Percentiles rank a stretch among this genome's conserved stretches.
phyloP scores from a whole-genome alignment of 768 basidiomycete species.

The Pisolithus albus region DNA sequence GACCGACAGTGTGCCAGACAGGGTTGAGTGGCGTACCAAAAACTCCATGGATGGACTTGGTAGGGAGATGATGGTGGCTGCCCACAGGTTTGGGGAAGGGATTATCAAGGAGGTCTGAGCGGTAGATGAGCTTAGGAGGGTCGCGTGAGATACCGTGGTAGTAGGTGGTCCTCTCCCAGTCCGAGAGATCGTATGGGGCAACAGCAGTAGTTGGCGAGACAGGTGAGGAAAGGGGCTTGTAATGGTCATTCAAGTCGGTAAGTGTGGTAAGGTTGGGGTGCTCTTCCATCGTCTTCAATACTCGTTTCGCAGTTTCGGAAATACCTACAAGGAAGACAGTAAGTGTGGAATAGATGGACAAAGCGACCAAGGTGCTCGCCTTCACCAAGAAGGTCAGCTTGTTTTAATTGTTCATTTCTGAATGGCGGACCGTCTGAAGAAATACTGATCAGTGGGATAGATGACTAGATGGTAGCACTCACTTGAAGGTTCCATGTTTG shows the following conservation, averaged over 20 bases:
- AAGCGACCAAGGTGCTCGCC: slow-evolving; percentile 22
- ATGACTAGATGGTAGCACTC: no score
- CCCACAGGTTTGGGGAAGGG: slow-evolving; percentile 22
- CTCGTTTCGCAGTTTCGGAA: neutral
- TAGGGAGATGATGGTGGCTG: slow-evolving; percentile 12
- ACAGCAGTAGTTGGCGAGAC: slow-evolving; percentile 13
- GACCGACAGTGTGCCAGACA: slow-evolving; percentile 28
- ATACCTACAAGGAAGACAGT: neutral
- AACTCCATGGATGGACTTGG: slow-evolving; percentile 29
- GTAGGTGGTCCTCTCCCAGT: slow-evolving; percentile 23
- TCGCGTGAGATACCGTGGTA: slow-evolving; percentile 31
- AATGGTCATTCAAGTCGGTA: neutral
- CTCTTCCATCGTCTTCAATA: neutral
- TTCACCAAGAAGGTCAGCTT: slow-evolving; percentile 17
- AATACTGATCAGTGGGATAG: no score
- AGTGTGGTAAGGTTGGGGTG: slow-evolving; percentile 1
- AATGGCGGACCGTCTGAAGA: no score
- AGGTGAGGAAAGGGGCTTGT: neutral
- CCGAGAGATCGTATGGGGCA: slow-evolving; percentile 20
- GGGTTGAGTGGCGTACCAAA: slow-evolving; percentile 29
- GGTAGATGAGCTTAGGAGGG: slow-evolving; percentile 32
- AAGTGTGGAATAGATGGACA: slow-evolving; percentile 8
- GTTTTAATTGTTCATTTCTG: neutral
- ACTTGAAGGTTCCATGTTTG: no score
- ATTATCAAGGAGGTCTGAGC: slow-evolving; percentile 25